Evolutionary conservation across 768 basidiomycete genomes (phyloP), one percentile per base, ranked within the genome.

Genomic region (Austroboletus festivus): DNA sequence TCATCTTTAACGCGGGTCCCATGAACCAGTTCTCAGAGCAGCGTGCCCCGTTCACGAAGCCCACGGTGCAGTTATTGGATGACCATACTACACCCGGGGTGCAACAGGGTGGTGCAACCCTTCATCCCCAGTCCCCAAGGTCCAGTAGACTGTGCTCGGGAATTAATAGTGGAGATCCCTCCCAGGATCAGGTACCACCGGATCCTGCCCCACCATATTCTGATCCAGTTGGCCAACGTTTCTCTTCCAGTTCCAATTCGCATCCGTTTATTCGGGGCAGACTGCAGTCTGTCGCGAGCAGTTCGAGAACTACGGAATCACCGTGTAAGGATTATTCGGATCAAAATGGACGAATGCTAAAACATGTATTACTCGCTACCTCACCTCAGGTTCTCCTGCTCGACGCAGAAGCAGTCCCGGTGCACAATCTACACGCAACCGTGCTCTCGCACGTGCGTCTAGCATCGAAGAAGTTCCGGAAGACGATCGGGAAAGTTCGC

Each of bases 1-100:
- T 82, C 5, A 85, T 88, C 65, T 96, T 93, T 66, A 76, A 76
- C 42, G 87, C 88, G 0, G 73, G 75, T 1, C 68, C 71, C 4
- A 54, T 67, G 16, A 52, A 67, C 6, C 71, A 74, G 44, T 31
- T 20, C 11, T 13, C 31, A 48, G 46, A 22, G 11, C 43, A 39
- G 18, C 50, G 56, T 19, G 47, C 53, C 22, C 30, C 44, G 10
- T 59, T 58, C 38, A 51, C 53, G 10, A 51, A 44, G 21, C 53
- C 65, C 26, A 48, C 47, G 13, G 54, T 48, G 39, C 55, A 54
- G 38, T 48, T 54, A 31, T 37, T 45, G 15, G 51, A 53, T 23
- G 43, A 46, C 18, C 34, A 44, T 20, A 41, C 42, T 5, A 38
- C 19, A 26, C n/a, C 30, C 13, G n/a, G 7, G 31, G 38, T 30